A percentile compares a stretch with the other conserved stretches of the same genome.
phyloP scores from a whole-genome alignment of 805 yeast species.

The Clavispora carvajalis region DNA sequence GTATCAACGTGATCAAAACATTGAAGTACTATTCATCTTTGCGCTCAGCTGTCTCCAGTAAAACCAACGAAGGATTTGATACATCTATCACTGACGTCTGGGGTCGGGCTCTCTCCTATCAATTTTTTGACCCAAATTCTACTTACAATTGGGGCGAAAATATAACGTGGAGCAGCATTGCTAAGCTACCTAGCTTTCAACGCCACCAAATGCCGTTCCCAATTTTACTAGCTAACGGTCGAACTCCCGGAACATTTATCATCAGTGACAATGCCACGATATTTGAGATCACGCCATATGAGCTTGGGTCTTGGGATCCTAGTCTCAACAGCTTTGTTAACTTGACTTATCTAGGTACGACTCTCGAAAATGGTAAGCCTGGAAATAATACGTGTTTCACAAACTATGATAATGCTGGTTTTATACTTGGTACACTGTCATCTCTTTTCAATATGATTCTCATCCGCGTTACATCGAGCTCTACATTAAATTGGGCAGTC shows the following conservation, averaged over 20 bases:
- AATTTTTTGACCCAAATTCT: constrained; percentile 11
- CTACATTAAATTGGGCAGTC: constrained; percentile 13
- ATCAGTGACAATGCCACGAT: constrained; percentile 64
- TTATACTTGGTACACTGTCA: constrained; percentile 77
- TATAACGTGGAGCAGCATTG: constrained; percentile 22
- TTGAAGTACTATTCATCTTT: constrained; percentile 16
- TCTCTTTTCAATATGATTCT: constrained; percentile 69
- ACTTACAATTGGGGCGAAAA: constrained; percentile 13
- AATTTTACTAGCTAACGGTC: constrained; percentile 55
- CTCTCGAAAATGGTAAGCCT: constrained; percentile 18
- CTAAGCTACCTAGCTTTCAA: constrained; percentile 19
- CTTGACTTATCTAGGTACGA: constrained; percentile 26
- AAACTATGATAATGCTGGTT: constrained; percentile 52
- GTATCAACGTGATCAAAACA: constrained; percentile 50
- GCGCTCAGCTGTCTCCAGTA: constrained; percentile 9
- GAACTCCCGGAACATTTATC: constrained; percentile 56
- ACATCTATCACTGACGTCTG: constrained; percentile 15
- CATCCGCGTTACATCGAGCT: constrained; percentile 45
- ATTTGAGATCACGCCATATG: constrained; percentile 34
- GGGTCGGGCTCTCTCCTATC: constrained; percentile 15
- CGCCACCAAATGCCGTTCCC: constrained; percentile 61
- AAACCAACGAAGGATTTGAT: constrained; percentile 9
- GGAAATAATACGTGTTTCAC: constrained; percentile 18
- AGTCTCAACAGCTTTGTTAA: constrained; percentile 26
- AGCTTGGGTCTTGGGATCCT: constrained; percentile 42